phyloP scores from a whole-genome alignment of 495 filamentous ascomycete genomes.

The Beverwykella pulmonaria region DNA sequence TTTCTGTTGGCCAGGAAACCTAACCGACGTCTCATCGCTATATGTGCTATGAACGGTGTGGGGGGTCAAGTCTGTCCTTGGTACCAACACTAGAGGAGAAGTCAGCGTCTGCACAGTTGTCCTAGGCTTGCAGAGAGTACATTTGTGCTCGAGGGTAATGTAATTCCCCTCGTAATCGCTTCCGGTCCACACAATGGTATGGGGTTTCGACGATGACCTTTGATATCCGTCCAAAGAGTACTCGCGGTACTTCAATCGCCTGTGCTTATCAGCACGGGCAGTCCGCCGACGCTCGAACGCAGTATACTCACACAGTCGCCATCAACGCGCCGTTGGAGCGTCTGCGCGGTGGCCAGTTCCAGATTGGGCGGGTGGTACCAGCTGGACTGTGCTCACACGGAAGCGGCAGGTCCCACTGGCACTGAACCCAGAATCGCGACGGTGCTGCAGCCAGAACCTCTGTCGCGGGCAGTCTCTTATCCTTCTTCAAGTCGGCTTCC shows the following conservation, averaged over 20 bases:
- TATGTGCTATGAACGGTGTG: background rate
- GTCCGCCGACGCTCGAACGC: too few relatives aligned
- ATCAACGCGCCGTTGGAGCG: constrained; percentile 1
- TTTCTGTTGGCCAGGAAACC: background rate
- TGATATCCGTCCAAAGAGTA: background rate
- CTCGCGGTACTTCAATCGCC: background rate
- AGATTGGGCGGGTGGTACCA: background rate
- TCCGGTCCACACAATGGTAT: constrained; percentile 1
- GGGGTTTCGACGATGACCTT: background rate
- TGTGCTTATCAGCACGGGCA: too few relatives aligned
- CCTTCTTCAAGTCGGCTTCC: background rate
- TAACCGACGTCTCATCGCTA: background rate
- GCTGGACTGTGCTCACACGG: background rate
- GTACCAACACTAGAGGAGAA: background rate
- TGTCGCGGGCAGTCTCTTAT: background rate
- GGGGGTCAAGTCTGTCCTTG: background rate
- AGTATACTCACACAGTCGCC: too few relatives aligned
- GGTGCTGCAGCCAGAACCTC: background rate
- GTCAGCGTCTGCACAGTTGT: too few relatives aligned
- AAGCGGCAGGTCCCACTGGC: background rate
- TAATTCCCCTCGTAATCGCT: background rate
- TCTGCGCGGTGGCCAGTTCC: background rate
- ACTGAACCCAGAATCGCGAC: background rate
- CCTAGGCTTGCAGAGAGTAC: too few relatives aligned
- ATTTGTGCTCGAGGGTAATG: constrained; percentile 6